phyloP scores from a whole-genome alignment of 1,284 basidiomycete species.

The Termitomyces sp. region DNA sequence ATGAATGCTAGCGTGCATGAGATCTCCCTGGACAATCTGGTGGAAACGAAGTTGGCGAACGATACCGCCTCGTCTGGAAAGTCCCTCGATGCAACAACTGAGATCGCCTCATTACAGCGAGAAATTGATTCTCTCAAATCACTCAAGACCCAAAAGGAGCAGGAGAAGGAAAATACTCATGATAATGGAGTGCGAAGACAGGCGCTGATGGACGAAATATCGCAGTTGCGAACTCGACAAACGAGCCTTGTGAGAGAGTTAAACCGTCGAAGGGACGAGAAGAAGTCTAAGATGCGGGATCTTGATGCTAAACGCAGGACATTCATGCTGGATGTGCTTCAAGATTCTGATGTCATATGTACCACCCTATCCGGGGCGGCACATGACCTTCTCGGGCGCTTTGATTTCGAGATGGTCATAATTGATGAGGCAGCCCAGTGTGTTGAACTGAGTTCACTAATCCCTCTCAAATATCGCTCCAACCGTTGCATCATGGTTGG shows the following conservation, averaged over 20 bases:
- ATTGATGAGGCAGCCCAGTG: constrained; percentile 99
- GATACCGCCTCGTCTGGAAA: constrained; percentile 39
- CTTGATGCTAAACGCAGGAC: constrained; percentile 76
- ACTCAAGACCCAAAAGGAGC: constrained; percentile 55
- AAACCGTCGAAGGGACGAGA: constrained; percentile 77
- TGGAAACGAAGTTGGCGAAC: constrained; percentile 70
- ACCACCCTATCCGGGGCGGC: constrained; percentile 91
- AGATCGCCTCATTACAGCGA: constrained; percentile 57
- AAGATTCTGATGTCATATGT: constrained; percentile 92
- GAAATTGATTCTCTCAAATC: constrained; percentile 69
- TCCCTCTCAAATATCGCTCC: constrained; percentile 89
- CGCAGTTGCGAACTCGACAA: constrained; percentile 61
- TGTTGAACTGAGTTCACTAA: constrained; percentile 94
- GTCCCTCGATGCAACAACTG: constrained; percentile 47
- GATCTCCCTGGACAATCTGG: constrained; percentile 82
- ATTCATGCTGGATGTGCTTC: constrained; percentile 71
- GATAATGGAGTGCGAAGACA: constrained; percentile 47
- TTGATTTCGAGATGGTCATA: constrained; percentile 94
- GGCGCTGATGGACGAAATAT: constrained; percentile 64
- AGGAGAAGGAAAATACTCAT: constrained; percentile 50
- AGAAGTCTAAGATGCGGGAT: constrained; percentile 68
- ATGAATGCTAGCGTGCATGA: constrained; percentile 85
- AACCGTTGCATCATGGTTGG: constrained; percentile 92
- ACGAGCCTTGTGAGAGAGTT: constrained; percentile 64
- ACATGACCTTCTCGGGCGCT: constrained; percentile 79